Evolutionary conservation across 2,329 filamentous ascomycete species (phyloP).

Genomic region (Penicillium sclerotiorum): DNA sequence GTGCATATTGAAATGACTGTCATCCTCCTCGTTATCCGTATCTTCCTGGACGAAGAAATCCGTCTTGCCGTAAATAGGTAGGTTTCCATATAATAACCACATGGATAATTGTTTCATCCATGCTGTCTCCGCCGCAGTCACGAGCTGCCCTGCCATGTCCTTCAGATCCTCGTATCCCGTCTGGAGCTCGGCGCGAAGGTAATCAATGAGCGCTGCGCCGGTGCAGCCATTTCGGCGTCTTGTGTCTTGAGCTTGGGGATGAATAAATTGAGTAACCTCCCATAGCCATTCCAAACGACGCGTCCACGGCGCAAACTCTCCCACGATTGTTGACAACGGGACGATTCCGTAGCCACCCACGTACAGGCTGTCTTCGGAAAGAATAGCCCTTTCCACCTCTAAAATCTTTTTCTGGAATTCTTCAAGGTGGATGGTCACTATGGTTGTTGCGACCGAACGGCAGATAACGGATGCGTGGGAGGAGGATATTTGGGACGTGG

Average conservation of each 20-base stretch:
- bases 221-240: conserved; percentile 51
- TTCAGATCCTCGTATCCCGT: conserved; percentile 90
- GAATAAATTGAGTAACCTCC: conserved; percentile 71
- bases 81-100: conserved; percentile 85
- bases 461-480: conserved; percentile 80
- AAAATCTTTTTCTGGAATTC: conserved; percentile 83
- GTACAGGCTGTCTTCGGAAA: conserved; percentile 73
- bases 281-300: conserved; percentile 84
- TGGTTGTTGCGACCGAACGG: conserved; percentile 79
- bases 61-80: conserved; percentile 74
- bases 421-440: conserved; percentile 73
- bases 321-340: conserved; percentile 80
- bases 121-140: conserved; percentile 78
- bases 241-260: conserved; percentile 43
- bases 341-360: conserved; percentile 95
- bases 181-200: conserved; percentile 72
- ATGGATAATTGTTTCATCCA: conserved; percentile 90
- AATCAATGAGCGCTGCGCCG: conserved; percentile 76
- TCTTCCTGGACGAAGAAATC: conserved; percentile 80
- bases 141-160: conserved; percentile 70
- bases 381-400: conserved; percentile 76
- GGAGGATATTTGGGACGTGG: conserved; percentile 67
- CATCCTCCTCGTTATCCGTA: conserved; percentile 40
- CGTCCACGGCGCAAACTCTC: conserved; percentile 85
- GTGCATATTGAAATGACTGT: conserved; percentile 61